Percentiles rank a stretch among this genome's conserved stretches.
These are phyloP conservation scores for Agastache rugosa DNA, from an alignment of 257 asterid genomes.

Conservation along the genomic window DNA sequence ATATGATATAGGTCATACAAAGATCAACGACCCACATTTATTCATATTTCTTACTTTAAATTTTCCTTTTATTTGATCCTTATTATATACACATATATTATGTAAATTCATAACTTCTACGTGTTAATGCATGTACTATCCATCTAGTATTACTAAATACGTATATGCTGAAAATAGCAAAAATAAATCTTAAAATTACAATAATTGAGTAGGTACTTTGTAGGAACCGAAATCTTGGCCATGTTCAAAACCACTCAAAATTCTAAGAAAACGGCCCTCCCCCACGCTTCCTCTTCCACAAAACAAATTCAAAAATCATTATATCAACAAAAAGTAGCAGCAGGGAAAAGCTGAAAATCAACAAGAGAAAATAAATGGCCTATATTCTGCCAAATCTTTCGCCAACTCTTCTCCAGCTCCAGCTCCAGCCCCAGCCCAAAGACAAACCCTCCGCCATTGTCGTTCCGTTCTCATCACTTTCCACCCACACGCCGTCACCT, in stretches of 20 bases:
- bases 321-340: constrained; percentile 22
- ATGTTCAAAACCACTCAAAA: constrained; percentile 50
- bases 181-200: background rate
- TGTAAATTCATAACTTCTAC: no score
- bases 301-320: constrained; percentile 26
- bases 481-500: constrained; percentile 34
- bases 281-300: constrained; percentile 21
- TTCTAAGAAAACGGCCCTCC: constrained; percentile 18
- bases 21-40: no score
- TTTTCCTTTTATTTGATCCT: no score
- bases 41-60: no score
- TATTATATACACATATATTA: no score
- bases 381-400: constrained; percentile 75
- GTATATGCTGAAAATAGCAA: background rate
- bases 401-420: constrained; percentile 45
- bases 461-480: constrained; percentile 40
- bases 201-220: background rate
- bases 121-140: no score
- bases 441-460: constrained; percentile 49
- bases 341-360: background rate
- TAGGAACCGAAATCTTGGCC: constrained; percentile 31
- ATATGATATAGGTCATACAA: no score
- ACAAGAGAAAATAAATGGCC: constrained; percentile 51
- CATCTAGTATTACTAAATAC: no score
- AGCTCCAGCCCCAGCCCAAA: constrained; percentile 32